Percentiles rank a stretch among this genome's conserved stretches.
Conservation (phyloP, 768 basidiomycete species). For the Phlebiopsis gigantea region DNA sequence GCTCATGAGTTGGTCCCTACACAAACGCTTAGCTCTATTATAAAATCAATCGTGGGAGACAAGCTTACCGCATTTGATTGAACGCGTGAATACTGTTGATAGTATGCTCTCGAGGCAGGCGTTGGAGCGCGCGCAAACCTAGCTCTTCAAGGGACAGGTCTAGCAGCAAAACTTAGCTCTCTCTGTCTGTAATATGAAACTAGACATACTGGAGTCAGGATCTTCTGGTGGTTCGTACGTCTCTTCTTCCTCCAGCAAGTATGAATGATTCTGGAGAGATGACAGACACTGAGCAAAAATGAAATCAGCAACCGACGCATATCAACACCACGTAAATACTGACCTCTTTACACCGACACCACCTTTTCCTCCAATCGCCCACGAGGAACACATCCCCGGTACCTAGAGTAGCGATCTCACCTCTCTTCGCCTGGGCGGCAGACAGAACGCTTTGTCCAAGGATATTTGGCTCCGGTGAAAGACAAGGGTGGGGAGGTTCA, state of each 20-base stretch:
- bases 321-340: slow-evolving; percentile 16
- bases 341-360: slow-evolving; percentile 70
- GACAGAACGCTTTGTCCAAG: slow-evolving; percentile 41
- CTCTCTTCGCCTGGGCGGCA: neutral
- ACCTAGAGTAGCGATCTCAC: slow-evolving; percentile 33
- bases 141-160: slow-evolving; percentile 79
- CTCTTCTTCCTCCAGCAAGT: slow-evolving; percentile 71
- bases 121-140: slow-evolving; percentile 70
- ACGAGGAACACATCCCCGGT: slow-evolving; percentile 73
- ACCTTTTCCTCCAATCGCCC: slow-evolving; percentile 67
- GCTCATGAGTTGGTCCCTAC: slow-evolving; percentile 62
- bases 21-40: neutral
- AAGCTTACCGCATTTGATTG: slow-evolving; percentile 73
- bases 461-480: slow-evolving; percentile 48
- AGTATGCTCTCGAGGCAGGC: slow-evolving; percentile 73
- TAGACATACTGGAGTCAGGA: slow-evolving; percentile 65
- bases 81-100: slow-evolving; percentile 83
- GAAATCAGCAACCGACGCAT: neutral
- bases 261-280: slow-evolving; percentile 47
- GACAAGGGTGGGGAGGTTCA: slow-evolving; percentile 31
- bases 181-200: too few species aligned
- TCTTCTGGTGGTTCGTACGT: slow-evolving; percentile 84
- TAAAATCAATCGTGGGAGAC: neutral
- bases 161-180: slow-evolving; percentile 21
- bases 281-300: slow-evolving; percentile 50